Evolutionary conservation across 176 grass and related monocot genomes (phyloP), one percentile per base, ranked within the genome.

Genomic region (Rhipidocladum racemiflorum): DNA sequence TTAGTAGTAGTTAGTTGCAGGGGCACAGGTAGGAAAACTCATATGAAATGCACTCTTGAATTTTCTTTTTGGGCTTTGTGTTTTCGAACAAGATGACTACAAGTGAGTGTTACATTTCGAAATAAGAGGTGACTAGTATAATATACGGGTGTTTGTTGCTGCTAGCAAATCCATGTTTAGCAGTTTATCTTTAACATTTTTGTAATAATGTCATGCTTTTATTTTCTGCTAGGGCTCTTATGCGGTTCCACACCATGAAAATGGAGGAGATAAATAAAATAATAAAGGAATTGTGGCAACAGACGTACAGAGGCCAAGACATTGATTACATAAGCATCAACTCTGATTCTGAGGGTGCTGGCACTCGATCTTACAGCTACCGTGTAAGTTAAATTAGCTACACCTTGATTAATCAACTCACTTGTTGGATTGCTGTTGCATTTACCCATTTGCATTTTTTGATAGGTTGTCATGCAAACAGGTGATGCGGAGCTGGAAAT

Each of bases 251-350:
- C 84, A 77, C 86, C 34, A 97, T 97, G 95, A 97, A 97, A 89
- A 97, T 97, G 95, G 95, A 97, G 75, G 95, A 97, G 82, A 97
- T 97, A 85, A 97, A 97, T 82, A 92, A 94, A 82, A 97, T 94
- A 87, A 97, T 97, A 55, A 97, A 92, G 84, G 95, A 97, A 92
- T 79, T 97, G 40, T 97, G 95, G 95, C 95, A 97, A 55, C 95
- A 97, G 81, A 97, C 95, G 63, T 97, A 97, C 65, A 89, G 95
- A 84, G 95, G 95, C 4, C 92, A 97, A 83, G 95, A 97, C 89
- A 94, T 97, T 62, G 95, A 97, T 88, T 94, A 84, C 59, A 94
- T 97, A 78, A 94, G 95, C 72, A 97, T 97, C 62, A 83, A 84
- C 81, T 97, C 95, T 79, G 92, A 97, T 87, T 92, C 92, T 36